phyloP scores from a whole-genome alignment of 139 green algal genomes.

The Prasinococcaceae sp. region DNA sequence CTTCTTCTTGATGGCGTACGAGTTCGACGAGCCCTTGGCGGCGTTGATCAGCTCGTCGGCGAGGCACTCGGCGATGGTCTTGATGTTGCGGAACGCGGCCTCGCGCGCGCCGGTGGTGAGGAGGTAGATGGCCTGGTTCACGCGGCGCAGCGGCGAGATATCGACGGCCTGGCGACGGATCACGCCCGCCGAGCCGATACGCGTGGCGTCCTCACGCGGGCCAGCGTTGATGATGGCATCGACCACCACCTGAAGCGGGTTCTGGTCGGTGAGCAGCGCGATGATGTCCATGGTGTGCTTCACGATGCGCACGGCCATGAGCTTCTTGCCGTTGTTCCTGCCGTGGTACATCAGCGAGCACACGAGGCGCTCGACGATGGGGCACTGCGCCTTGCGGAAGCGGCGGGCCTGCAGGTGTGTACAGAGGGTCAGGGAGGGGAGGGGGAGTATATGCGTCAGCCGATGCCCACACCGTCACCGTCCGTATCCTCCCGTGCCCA shows the following conservation, averaged over 20 bases:
- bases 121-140: conserved; percentile 95
- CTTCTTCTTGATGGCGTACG: conserved; percentile 99
- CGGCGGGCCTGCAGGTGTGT: too few relatives aligned
- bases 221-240: conserved; percentile 98
- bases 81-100: conserved; percentile 96
- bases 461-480: too few relatives aligned
- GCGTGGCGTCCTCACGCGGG: conserved; percentile 93
- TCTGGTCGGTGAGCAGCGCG: conserved; percentile 94
- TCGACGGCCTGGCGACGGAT: conserved; percentile 92
- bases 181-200: conserved; percentile 92
- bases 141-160: conserved; percentile 94
- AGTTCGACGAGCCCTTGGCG: conserved; percentile 96
- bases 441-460: too few relatives aligned
- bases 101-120: conserved; percentile 89
- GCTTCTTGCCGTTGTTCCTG: conserved; percentile 99
- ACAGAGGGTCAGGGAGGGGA: too few relatives aligned
- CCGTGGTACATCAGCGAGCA: conserved; percentile 96
- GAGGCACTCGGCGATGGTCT: conserved; percentile 98
- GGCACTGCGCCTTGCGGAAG: conserved; percentile 98
- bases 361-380: conserved; percentile 87
- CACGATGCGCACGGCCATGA: conserved; percentile 94
- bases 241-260: conserved; percentile 95
- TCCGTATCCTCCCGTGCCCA: too few relatives aligned
- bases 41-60: conserved; percentile 98
- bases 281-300: conserved; percentile 98